These are phyloP conservation scores for Cercospora janseana DNA, from an alignment of 2,329 filamentous ascomycete species.

Conservation along the genomic window DNA sequence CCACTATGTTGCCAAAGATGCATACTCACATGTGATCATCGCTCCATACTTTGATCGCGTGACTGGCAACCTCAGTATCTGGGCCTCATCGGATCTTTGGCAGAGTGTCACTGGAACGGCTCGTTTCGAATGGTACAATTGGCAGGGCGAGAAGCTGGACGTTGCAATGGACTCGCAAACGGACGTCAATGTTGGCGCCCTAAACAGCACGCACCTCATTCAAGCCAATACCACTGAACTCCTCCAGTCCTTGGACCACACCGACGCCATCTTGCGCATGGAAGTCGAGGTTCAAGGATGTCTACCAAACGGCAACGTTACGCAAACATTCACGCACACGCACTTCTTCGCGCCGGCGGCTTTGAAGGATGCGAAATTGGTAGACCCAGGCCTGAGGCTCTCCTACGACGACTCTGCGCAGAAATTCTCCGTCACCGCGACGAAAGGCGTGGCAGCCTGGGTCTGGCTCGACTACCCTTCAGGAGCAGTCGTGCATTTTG, in stretches of 20 bases:
- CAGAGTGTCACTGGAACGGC: conserved; percentile 47
- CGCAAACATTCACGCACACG: conserved; percentile 48
- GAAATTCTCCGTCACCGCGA: conserved; percentile 51
- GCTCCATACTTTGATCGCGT: conserved; percentile 55
- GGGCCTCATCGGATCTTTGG: conserved; percentile 60
- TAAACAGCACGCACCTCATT: conserved; percentile 54
- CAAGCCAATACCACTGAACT: conserved; percentile 41
- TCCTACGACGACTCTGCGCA: conserved; percentile 34
- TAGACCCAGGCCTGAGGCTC: conserved; percentile 50
- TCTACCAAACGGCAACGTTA: conserved; percentile 47
- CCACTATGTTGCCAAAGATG: conserved; percentile 58
- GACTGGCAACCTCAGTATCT: conserved; percentile 53
- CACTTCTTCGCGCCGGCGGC: conserved; percentile 53
- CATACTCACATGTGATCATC: conserved; percentile 60
- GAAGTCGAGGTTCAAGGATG: conserved; percentile 47
- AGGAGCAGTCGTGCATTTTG: conserved; percentile 52
- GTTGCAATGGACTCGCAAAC: conserved; percentile 35
- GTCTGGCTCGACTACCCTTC: conserved; percentile 57
- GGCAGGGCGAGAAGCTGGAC: conserved; percentile 48
- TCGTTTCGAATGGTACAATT: conserved; percentile 53
- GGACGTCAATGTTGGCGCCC: conserved; percentile 48
- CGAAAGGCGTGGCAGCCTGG: conserved; percentile 51
- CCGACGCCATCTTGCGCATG: conserved; percentile 46
- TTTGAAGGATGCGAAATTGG: conserved; percentile 47
- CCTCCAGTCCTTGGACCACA: conserved; percentile 33